Base-by-base conservation (phyloP, 805 yeast species). In the Lipomyces mesembrius region DNA sequence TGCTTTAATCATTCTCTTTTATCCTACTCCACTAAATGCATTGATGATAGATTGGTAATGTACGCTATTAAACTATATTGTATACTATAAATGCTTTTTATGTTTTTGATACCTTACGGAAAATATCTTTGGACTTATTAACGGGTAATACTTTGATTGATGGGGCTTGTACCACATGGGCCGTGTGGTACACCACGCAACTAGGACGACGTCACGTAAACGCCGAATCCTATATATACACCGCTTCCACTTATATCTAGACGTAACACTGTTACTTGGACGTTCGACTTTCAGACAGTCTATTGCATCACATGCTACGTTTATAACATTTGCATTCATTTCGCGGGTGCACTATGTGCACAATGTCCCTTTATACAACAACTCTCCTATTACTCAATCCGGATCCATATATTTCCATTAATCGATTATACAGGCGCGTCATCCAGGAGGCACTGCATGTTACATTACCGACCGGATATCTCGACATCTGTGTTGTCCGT, bases 401-500 rank as follows among this genome's bases (percentile, higher is more conserved):
- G 70, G 74, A 37, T 53, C 46, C 25, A 43, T 64, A 35, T 57
- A 67, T 20, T 43, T 64, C 35, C 34, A 59, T 52, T 61, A 59
- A n/a, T 27, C 57, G 57, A 49, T 57, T 27, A 20, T 76, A 76
- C 63, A 57, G 64, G 6, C 63, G 65, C 14, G 72, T 75, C 34
- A 52, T 76, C 27, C 49, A 67, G 29, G 70, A 74, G 49, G 75
- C 78, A 17, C 68, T 77, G 56, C 71, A 74, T 39, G 68, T 72
- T 70, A 75, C 79, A 25, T 63, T 72, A 64, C 71, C 77, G 14
- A 59, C 60, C 25, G 79, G 79, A 14, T 57, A 59, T 1, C 63
- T 77, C 32, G 79, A 77, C 58, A 73, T 77, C 2, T 59, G 72
- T 35, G 70, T 76, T 29, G 63, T 74, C 63, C 66, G 66, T 29